Evolutionary conservation across 352 stramenopile genomes (phyloP), one percentile per base, ranked within the genome.

Genomic region (Pythium brassicae): DNA sequence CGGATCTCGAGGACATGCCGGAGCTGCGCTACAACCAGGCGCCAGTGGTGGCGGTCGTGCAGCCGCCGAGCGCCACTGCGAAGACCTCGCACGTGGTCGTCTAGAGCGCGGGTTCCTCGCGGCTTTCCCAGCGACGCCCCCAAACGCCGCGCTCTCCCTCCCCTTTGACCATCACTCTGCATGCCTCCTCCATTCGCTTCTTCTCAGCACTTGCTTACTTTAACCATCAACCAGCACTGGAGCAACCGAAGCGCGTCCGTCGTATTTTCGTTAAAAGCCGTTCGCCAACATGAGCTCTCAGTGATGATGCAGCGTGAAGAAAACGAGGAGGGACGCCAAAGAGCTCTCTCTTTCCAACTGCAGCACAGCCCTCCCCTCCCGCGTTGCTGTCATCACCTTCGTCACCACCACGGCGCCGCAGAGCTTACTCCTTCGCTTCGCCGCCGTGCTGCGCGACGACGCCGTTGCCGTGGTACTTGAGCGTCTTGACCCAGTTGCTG

Each of bases 401-500:
- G n/a, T 12, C 10, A 10, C 26, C 35, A 26, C 5, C 32, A 14
- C n/a, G 29, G 29, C 14, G 32, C 23, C 17, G 25, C 9, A 10
- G 3, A 8, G 23, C 34, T 76, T 80, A 81, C 61, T 87, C 57
- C 71, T 88, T 88, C 55, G 77, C 77, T 52, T 90, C 75, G 40
- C 77, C 80, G 25, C 84, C 84, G 71, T 94, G 84, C 72, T 94
- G 84, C 49, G 73, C 62, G 43, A 92, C 82, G 40, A 84, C 73
- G 40, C 82, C 82, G 59, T 92, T 68, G 65, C 84, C 84, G 65
- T 91, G 82, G 71, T 92, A 94, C 69, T 92, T 92, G 53, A 94
- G 79, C 59, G 83, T 89, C 81, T 88, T 90, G 64, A 91, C 78
- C 79, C 83, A 94, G 74, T 94, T 91, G 68, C 78, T 90, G 61